Conservation (phyloP, 2,329 filamentous ascomycete species). For the Didymella exigua region DNA sequence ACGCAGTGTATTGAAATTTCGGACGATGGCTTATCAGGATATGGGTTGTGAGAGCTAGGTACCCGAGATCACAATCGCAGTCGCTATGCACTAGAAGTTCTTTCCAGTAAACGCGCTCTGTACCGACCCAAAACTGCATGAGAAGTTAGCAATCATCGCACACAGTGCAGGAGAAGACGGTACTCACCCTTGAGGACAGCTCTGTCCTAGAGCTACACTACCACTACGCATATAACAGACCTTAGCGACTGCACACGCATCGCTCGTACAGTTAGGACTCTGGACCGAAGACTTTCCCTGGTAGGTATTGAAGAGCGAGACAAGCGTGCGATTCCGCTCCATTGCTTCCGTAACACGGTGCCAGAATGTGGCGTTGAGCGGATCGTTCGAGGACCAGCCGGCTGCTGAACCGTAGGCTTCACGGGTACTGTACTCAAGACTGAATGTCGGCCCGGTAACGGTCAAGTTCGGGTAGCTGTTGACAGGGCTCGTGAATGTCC, state of each 20-base stretch:
- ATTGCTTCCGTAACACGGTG: conserved; percentile 4
- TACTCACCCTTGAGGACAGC: conserved; percentile 3
- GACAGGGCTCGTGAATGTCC: conserved; percentile 2
- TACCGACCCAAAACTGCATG: not conserved
- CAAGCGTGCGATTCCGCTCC: conserved; percentile 3
- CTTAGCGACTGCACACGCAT: conserved; percentile 3
- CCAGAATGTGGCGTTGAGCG: conserved; percentile 9
- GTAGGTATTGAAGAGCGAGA: conserved; percentile 2
- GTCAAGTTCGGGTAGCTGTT: not conserved
- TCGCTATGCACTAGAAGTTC: not conserved
- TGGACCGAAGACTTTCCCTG: not conserved
- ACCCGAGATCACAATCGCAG: not conserved
- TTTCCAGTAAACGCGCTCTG: conserved; percentile 3
- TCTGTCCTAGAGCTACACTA: conserved; percentile 5
- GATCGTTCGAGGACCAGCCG: not conserved
- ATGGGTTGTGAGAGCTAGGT: too few species aligned
- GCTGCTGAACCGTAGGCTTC: conserved; percentile 3
- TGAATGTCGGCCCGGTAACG: conserved; percentile 1
- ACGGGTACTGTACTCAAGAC: conserved; percentile 4
- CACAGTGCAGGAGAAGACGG: not conserved
- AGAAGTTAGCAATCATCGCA: not conserved
- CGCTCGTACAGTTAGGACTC: conserved; percentile 5
- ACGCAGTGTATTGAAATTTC: too few species aligned
- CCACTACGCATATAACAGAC: conserved; percentile 8
- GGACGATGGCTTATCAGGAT: too few species aligned